Evolutionary conservation across 257 asterid genomes (phyloP).

Genomic region (Euphrasia confusa): DNA sequence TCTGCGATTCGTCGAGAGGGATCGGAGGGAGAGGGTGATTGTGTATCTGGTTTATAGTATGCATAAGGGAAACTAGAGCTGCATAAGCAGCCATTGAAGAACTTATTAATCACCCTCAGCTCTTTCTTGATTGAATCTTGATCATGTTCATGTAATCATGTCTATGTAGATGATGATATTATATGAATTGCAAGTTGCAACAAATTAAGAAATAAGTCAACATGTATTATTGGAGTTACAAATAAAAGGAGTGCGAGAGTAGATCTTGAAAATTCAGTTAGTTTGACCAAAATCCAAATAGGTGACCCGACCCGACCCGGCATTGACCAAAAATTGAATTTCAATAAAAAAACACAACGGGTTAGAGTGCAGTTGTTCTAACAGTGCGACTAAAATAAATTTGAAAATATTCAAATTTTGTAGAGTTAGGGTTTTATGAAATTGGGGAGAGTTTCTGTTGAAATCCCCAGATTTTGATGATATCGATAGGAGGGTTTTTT

Average conservation of each 20-base stretch:
- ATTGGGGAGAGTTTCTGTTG: constrained; percentile 25
- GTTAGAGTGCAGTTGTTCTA: neutral
- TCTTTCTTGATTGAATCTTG: too few relatives aligned
- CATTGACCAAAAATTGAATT: neutral
- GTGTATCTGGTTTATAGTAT: neutral
- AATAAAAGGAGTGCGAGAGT: too few relatives aligned
- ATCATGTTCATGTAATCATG: too few relatives aligned
- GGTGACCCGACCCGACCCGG: too few relatives aligned
- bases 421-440: constrained; percentile 29
- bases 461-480: neutral
- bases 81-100: neutral
- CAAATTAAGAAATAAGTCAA: too few relatives aligned
- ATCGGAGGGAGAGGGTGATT: neutral
- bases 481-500: neutral
- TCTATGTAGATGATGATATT: too few relatives aligned
- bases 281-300: too few relatives aligned
- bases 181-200: too few relatives aligned
- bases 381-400: neutral
- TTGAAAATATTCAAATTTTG: constrained; percentile 17
- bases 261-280: too few relatives aligned
- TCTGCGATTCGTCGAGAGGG: neutral
- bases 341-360: neutral
- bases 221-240: too few relatives aligned
- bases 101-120: too few relatives aligned
- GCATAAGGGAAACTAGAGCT: neutral